Evolutionary conservation across 2,329 filamentous ascomycete genomes (phyloP), one percentile per base, ranked within the genome.

Genomic region (Xylariomycetidae sp.): DNA sequence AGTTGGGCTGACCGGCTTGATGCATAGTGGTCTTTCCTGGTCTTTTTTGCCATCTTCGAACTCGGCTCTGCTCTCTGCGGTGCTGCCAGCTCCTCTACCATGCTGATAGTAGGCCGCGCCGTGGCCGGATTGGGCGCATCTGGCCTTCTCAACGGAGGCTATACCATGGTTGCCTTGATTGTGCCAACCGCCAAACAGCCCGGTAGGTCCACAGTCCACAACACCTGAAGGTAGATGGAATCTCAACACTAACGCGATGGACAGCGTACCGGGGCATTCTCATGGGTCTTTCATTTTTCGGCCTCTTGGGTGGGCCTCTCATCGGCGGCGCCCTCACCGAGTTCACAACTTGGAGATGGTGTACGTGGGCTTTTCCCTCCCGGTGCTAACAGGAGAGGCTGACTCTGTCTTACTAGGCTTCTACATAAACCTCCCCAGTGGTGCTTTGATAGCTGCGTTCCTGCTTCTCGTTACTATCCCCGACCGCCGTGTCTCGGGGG

Each of bases 341-440:
- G 15, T 36, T 36, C 15, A 31, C 15, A 6, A 43, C 38, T 4
- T 46, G 43, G 43, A 15, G 40, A 16, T 46, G 43, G 43, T 42
- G 43, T 35, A 12, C 23, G 32, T 35, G 14, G 19, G n/a, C n/a
- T n/a, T n/a, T n/a, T n/a, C n/a, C n/a, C n/a, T n/a, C n/a, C n/a
- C n/a, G n/a, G n/a, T n/a, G n/a, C n/a, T n/a, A n/a, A n/a, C n/a
- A n/a, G n/a, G n/a, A n/a, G n/a, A n/a, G n/a, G n/a, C n/a, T n/a
- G n/a, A n/a, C n/a, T n/a, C n/a, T n/a, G n/a, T n/a, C n/a, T n/a
- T n/a, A n/a, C n/a, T n/a, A n/a, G n/a, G n/a, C n/a, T n/a, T n/a
- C n/a, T n/a, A n/a, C n/a, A n/a, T n/a, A n/a, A n/a, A n/a, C n/a
- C n/a, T n/a, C n/a, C n/a, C n/a, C n/a, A n/a, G n/a, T n/a, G n/a